phyloP scores from a whole-genome alignment of 805 yeast species.

The Barnettozyma vustinii region DNA sequence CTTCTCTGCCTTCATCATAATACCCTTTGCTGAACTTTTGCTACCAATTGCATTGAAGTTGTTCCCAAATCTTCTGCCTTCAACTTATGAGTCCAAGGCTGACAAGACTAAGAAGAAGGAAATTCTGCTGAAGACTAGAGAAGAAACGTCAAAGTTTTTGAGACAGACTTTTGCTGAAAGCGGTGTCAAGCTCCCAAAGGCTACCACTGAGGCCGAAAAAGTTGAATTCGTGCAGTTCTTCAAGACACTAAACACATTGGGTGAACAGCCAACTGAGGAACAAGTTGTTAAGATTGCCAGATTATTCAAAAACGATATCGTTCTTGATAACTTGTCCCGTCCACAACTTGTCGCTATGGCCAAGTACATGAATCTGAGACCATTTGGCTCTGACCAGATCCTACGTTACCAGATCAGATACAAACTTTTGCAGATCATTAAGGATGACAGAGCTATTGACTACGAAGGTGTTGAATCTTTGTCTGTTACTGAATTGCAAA shows the following conservation, averaged over 20 bases:
- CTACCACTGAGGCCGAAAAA: constrained; percentile 65
- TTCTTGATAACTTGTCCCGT: constrained; percentile 86
- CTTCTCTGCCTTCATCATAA: constrained; percentile 80
- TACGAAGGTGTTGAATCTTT: constrained; percentile 90
- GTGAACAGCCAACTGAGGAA: constrained; percentile 57
- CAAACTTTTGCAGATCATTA: constrained; percentile 82
- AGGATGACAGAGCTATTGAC: constrained; percentile 86
- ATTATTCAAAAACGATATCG: constrained; percentile 87
- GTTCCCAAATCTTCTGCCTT: constrained; percentile 93
- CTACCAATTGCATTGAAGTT: constrained; percentile 83
- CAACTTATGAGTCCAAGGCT: constrained; percentile 72
- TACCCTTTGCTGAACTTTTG: constrained; percentile 92
- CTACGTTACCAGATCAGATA: constrained; percentile 91
- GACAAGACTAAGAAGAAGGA: constrained; percentile 56
- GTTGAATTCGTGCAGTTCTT: constrained; percentile 76
- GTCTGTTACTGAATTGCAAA: constrained; percentile 71
- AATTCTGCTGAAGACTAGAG: constrained; percentile 56
- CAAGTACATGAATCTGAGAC: constrained; percentile 82
- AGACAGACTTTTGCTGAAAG: constrained; percentile 61
- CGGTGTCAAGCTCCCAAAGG: constrained; percentile 63
- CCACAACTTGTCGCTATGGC: constrained; percentile 91
- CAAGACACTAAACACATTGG: constrained; percentile 58
- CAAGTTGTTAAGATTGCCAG: constrained; percentile 81
- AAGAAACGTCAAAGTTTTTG: constrained; percentile 54
- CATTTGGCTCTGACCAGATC: constrained; percentile 90